These are phyloP conservation scores for Venturiaceae sp. DNA, from an alignment of 2,329 filamentous ascomycete species.

Conservation along the genomic window DNA sequence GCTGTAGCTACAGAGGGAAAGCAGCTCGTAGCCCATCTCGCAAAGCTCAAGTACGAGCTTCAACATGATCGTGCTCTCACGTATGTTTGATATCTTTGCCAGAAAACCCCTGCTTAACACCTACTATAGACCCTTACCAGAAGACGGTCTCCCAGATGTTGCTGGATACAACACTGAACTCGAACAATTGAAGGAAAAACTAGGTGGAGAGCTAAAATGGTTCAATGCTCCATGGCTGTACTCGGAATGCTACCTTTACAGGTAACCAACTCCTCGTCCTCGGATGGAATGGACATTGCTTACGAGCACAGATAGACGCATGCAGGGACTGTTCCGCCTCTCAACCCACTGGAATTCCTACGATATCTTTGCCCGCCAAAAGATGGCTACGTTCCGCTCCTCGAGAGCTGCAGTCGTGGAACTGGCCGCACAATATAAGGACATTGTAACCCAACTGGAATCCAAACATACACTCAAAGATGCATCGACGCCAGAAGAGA, in stretches of 20 bases:
- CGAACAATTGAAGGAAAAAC: constrained; percentile 42
- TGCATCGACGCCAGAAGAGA: constrained; percentile 38
- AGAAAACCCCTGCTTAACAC: neutral
- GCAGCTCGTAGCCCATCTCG: constrained; percentile 68
- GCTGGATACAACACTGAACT: constrained; percentile 79
- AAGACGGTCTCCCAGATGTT: constrained; percentile 71
- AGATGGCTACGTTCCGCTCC: constrained; percentile 84
- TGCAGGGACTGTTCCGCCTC: constrained; percentile 66
- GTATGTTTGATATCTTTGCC: constrained; percentile 36
- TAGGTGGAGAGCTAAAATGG: constrained; percentile 60
- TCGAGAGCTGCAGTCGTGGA: constrained; percentile 80
- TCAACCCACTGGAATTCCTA: constrained; percentile 81
- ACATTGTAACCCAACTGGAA: constrained; percentile 59
- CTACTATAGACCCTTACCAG: constrained; percentile 51
- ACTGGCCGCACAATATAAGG: constrained; percentile 67
- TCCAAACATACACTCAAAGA: constrained; percentile 34
- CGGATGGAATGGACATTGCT: constrained; percentile 7
- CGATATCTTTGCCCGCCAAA: constrained; percentile 83
- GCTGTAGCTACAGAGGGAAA: constrained; percentile 73
- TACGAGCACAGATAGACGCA: constrained; percentile 48
- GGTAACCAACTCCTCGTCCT: constrained; percentile 32
- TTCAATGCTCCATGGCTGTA: constrained; percentile 82
- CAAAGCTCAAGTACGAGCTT: constrained; percentile 84
- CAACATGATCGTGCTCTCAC: constrained; percentile 76
- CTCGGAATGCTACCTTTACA: constrained; percentile 88